phyloP scores from a whole-genome alignment of 169 alveolate species.

The Plasmodium vinckei region DNA sequence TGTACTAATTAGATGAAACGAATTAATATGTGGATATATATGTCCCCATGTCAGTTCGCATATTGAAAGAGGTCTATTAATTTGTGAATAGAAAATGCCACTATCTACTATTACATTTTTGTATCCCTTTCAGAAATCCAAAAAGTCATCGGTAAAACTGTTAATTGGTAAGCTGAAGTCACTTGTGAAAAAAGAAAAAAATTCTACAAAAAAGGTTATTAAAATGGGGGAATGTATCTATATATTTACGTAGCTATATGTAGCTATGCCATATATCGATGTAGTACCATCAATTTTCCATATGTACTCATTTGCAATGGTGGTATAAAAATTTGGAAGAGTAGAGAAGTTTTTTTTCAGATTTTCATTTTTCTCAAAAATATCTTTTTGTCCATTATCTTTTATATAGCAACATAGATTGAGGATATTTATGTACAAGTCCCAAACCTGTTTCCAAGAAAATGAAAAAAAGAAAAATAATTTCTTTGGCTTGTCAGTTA shows the following conservation, averaged over 20 bases:
- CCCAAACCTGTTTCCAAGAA: conserved; percentile 47
- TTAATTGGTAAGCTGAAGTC: conserved; percentile 33
- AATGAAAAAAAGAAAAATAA: background rate
- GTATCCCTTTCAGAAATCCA: conserved; percentile 13
- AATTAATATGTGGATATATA: too few relatives aligned
- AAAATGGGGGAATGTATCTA: background rate
- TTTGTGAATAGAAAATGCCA: background rate
- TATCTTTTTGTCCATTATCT: conserved; percentile 24
- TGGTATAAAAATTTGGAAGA: conserved; percentile 27
- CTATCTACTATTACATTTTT: background rate
- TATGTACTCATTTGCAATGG: conserved; percentile 30
- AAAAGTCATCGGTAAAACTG: conserved; percentile 52
- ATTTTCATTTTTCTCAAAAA: conserved; percentile 49
- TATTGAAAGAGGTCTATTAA: background rate
- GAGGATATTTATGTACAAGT: conserved; percentile 23
- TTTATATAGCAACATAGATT: conserved; percentile 27
- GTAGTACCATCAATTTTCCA: conserved; percentile 49
- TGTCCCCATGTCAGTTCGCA: background rate
- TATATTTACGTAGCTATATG: background rate
- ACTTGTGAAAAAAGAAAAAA: conserved; percentile 35
- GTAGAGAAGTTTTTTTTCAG: conserved; percentile 37
- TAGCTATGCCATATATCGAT: background rate
- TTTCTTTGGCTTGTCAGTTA: background rate
- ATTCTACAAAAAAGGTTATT: conserved; percentile 1
- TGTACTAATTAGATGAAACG: too few relatives aligned